Evolutionary conservation across 2,329 filamentous ascomycete species (phyloP), one percentile per base, ranked within the genome.

Genomic region (Colletotrichum truncatum): DNA sequence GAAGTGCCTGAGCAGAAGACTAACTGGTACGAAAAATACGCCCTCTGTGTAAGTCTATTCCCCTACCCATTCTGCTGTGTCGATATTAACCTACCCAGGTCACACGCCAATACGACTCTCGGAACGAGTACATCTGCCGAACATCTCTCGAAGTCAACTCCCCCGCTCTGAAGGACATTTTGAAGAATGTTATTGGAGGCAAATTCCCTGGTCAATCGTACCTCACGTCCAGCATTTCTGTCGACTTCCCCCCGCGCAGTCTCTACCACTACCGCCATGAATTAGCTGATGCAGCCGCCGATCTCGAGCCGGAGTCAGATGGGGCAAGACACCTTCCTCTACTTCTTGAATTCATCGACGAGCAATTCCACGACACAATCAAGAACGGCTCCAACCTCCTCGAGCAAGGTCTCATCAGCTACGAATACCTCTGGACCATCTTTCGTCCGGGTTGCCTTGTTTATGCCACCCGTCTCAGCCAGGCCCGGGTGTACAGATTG

Each of bases 371-470:
- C 16, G 82, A 85, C 16, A 76, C 76, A 10, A 83, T 88, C 55
- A 78, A 81, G 46, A 75, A 80, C 1, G 82, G 80, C 26, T 76
- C 82, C 34, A 85, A 88, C 62, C 82, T 85, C 49, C 76, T 85
- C 66, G 73, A 76, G 65, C 85, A 88, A 63, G 79, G 81, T 0
- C 84, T 86, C 36, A 82, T 88, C 52, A 82, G 82, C 0, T 87
- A 82, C 58, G 77, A 82, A 12, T 80, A 87, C 55, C 75, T 82
- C n/a, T 86, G 84, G 84, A 81, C 82, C 11, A 78, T 87, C 23
- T 85, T 86, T 70, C 78, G 79, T 39, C 84, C 84, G 0, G 82
- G 81, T 1, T 76, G 73, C 36, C 76, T 76, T 3, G 71, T 85
- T 3, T 78, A 79, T 53, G 77, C 78, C 1, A 70, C 73, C 12